Evolutionary conservation across 2,329 filamentous ascomycete genomes (phyloP).

Genomic region (Apiospora sp.): DNA sequence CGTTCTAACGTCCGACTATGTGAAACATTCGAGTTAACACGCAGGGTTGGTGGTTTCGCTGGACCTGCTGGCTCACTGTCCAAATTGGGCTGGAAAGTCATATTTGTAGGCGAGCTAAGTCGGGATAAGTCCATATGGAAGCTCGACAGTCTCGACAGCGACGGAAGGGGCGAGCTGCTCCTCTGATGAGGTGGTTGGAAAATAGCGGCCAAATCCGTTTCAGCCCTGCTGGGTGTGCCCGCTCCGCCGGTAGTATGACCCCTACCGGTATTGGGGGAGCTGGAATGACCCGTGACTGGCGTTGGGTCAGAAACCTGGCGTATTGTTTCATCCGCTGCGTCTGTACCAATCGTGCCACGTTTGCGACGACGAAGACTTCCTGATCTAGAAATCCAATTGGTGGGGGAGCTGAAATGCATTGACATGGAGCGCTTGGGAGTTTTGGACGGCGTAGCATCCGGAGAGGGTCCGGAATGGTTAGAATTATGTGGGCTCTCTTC

Average conservation of each 20-base stretch:
- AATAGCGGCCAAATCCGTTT: slow-evolving; percentile 42
- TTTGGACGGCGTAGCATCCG: slow-evolving; percentile 53
- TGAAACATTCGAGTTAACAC: slow-evolving; percentile 40
- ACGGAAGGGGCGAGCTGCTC: slow-evolving; percentile 61
- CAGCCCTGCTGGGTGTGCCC: slow-evolving; percentile 38
- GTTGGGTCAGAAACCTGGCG: slow-evolving; percentile 64
- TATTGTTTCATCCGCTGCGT: slow-evolving; percentile 52
- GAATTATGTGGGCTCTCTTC: slow-evolving; percentile 38
- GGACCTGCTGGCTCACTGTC: background rate
- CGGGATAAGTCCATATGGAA: slow-evolving; percentile 62
- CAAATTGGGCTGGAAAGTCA: background rate
- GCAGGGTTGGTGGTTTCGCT: slow-evolving; percentile 29
- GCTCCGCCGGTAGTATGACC: background rate
- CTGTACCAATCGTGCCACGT: slow-evolving; percentile 44
- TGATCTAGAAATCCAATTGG: slow-evolving; percentile 63
- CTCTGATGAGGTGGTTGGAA: slow-evolving; percentile 44
- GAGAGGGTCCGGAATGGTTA: slow-evolving; percentile 36
- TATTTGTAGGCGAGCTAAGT: slow-evolving; percentile 44
- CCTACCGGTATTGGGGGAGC: slow-evolving; percentile 37
- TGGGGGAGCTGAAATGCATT: slow-evolving; percentile 65
- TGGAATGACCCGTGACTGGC: slow-evolving; percentile 40
- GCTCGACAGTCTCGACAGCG: slow-evolving; percentile 61
- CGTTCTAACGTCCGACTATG: slow-evolving; percentile 55
- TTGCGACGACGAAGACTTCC: slow-evolving; percentile 66
- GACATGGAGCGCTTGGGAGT: slow-evolving; percentile 63